Evolutionary conservation across 2,329 filamentous ascomycete species (phyloP), one percentile per base, ranked within the genome.

Genomic region (Nothophoma quercina): DNA sequence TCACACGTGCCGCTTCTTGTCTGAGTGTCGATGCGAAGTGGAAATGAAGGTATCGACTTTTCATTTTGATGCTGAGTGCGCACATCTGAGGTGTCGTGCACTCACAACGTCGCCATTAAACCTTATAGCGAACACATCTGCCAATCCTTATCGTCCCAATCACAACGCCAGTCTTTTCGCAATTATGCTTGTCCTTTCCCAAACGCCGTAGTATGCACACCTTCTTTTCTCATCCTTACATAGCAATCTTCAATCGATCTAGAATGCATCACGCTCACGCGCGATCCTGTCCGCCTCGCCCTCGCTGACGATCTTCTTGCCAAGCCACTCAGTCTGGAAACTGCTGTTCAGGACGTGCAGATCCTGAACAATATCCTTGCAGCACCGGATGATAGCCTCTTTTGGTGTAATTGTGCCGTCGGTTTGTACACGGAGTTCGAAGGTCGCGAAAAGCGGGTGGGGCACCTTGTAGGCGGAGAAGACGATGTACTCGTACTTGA

Each of bases 391-490:
- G 32, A 99, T 82, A 1, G 93, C 92, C 64, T 96, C 91, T 64
- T 93, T 93, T n/a, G 95, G 92, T 1, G 89, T 89, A 59, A 96
- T 83, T 19, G 84, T 84, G 54, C 95, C 95, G 71, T 98, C 91
- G 4, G 95, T 99, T 77, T 96, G 92, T 53, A 99, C 85, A 51
- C 95, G 90, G 55, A 99, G 80, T 64, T 86, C 80, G 73, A 90
- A 87, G 26, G 70, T 72, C 33, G 73, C 69, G 60, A 77, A 75
- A 42, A 78, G 67, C 23, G 75, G 64, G 68, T 77, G 73, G 30
- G 73, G 71, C 34, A 84, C 86, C 77, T 96, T 96, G 82, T 99
- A 99, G 10, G 89, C 95, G 54, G 93, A 88, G 82, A 98, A 96
- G 65, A 89, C 81, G 65, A 99, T 89, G 72, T 96, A 88, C 15